Conservation (phyloP, 495 filamentous ascomycete species). For the Staphylotrichum longicolle region DNA sequence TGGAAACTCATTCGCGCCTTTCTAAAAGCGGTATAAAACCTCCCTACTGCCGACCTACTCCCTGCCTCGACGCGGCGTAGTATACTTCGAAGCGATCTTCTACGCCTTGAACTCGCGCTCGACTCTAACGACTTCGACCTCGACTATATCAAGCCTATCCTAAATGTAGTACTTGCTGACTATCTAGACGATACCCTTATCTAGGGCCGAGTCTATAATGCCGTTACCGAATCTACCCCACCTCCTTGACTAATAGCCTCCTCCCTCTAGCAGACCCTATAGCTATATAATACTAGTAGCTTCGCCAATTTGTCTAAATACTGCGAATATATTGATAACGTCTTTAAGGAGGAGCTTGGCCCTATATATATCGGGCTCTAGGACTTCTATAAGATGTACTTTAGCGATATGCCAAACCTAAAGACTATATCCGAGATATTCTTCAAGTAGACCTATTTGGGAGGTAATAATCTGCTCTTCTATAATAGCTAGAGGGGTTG, state of each 20-base stretch:
- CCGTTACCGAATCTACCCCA: slow-evolving; percentile 8
- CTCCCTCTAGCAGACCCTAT: slow-evolving; percentile 1
- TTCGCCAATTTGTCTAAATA: slow-evolving; percentile 1
- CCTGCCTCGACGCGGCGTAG: neutral
- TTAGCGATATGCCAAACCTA: slow-evolving; percentile 37
- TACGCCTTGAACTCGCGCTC: slow-evolving; percentile 29
- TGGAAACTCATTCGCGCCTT: slow-evolving; percentile 21
- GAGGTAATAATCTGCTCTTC: slow-evolving; percentile 37
- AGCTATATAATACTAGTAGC: neutral
- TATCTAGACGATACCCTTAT: slow-evolving; percentile 3
- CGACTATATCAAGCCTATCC: slow-evolving; percentile 33
- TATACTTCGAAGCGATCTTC: slow-evolving; percentile 28
- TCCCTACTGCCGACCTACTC: slow-evolving; percentile 15
- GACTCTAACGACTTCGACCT: slow-evolving; percentile 38
- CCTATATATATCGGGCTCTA: neutral
- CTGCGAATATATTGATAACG: neutral
- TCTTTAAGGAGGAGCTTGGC: no score
- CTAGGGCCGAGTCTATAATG: slow-evolving; percentile 1
- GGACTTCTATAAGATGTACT: slow-evolving; percentile 31
- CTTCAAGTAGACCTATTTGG: slow-evolving; percentile 39
- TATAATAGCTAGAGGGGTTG: slow-evolving; percentile 33
- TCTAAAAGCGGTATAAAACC: no score
- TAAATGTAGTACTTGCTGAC: slow-evolving; percentile 31
- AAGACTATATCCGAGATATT: slow-evolving; percentile 35
- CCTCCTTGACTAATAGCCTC: slow-evolving; percentile 2